Percentiles rank a stretch among this genome's conserved stretches.
Conservation (phyloP, 2,329 filamentous ascomycete genomes). For the Arthroderma sp. region DNA sequence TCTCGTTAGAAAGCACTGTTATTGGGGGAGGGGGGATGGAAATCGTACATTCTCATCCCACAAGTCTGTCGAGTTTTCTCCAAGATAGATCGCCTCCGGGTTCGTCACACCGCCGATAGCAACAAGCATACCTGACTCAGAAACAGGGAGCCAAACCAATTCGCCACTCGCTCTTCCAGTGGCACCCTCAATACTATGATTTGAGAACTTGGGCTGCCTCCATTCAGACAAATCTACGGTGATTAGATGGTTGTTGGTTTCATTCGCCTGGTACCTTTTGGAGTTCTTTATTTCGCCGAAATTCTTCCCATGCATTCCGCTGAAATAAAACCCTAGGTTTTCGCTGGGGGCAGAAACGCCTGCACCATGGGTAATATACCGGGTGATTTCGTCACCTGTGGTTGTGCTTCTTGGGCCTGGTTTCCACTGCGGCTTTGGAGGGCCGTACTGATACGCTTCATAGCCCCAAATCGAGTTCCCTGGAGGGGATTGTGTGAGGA, state of each 20-base stretch:
- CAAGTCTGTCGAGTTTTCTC: neutral
- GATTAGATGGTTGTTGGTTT: slow-evolving; percentile 45
- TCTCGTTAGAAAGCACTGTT: neutral
- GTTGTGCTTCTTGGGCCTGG: slow-evolving; percentile 29
- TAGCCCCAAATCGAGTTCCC: slow-evolving; percentile 38
- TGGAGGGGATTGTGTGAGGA: slow-evolving; percentile 27
- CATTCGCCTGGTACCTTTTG: slow-evolving; percentile 19
- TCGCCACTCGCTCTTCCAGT: slow-evolving; percentile 49
- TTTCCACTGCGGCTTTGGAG: slow-evolving; percentile 30
- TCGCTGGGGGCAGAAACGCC: slow-evolving; percentile 54
- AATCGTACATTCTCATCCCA: slow-evolving; percentile 12
- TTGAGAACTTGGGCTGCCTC: slow-evolving; percentile 41
- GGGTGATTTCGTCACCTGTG: slow-evolving; percentile 34
- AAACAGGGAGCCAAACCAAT: slow-evolving; percentile 46
- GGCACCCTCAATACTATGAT: slow-evolving; percentile 41
- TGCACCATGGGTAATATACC: slow-evolving; percentile 53
- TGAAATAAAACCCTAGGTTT: slow-evolving; percentile 59
- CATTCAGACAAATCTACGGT: slow-evolving; percentile 46
- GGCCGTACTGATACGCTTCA: slow-evolving; percentile 40
- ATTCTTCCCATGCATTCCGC: slow-evolving; percentile 43
- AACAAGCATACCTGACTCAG: slow-evolving; percentile 24
- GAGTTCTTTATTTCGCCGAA: slow-evolving; percentile 38
- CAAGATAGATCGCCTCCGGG: slow-evolving; percentile 12
- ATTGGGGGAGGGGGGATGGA: neutral
- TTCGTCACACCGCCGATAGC: slow-evolving; percentile 26